phyloP scores from a whole-genome alignment of 1,284 basidiomycete genomes.

The Cryptococcus neoformans region DNA sequence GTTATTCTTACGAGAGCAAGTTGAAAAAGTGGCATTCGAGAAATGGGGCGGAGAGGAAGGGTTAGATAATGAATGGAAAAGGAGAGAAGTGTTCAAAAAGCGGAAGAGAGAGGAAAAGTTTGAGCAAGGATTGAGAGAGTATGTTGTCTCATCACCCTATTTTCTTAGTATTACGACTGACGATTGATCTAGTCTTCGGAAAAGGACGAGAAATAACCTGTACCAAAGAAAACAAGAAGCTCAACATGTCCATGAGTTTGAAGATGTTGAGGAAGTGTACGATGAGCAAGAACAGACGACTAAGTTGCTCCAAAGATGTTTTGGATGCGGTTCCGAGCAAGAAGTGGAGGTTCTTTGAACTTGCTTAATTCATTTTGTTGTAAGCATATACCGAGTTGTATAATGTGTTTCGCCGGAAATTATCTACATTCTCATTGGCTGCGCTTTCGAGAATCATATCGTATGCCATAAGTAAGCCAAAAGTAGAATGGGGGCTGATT shows the following conservation, averaged over 20 bases:
- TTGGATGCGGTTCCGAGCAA: slow-evolving; percentile 79
- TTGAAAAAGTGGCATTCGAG: slow-evolving; percentile 94
- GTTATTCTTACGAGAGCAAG: slow-evolving; percentile 82
- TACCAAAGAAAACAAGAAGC: slow-evolving; percentile 84
- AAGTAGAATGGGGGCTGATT: no score
- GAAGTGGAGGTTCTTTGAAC: slow-evolving; percentile 74
- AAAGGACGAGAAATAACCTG: slow-evolving; percentile 79
- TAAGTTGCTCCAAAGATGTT: slow-evolving; percentile 62
- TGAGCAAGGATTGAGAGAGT: slow-evolving; percentile 74
- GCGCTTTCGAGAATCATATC: no score
- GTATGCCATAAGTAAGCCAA: no score
- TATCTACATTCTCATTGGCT: no score
- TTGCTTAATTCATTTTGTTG: neutral
- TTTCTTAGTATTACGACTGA: neutral
- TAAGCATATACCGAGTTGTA: neutral
- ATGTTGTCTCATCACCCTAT: slow-evolving; percentile 16
- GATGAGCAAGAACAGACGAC: slow-evolving; percentile 51
- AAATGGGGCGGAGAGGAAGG: slow-evolving; percentile 96
- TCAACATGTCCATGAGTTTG: slow-evolving; percentile 81
- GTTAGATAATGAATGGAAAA: slow-evolving; percentile 83
- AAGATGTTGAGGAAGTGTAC: slow-evolving; percentile 56
- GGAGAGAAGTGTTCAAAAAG: slow-evolving; percentile 76
- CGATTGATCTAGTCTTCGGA: slow-evolving; percentile 56
- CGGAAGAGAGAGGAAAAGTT: slow-evolving; percentile 92
- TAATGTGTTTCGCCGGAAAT: neutral